Evolutionary conservation across 495 filamentous ascomycete species (phyloP), one percentile per base, ranked within the genome.

Genomic region (Aspergillus avenaceus): DNA sequence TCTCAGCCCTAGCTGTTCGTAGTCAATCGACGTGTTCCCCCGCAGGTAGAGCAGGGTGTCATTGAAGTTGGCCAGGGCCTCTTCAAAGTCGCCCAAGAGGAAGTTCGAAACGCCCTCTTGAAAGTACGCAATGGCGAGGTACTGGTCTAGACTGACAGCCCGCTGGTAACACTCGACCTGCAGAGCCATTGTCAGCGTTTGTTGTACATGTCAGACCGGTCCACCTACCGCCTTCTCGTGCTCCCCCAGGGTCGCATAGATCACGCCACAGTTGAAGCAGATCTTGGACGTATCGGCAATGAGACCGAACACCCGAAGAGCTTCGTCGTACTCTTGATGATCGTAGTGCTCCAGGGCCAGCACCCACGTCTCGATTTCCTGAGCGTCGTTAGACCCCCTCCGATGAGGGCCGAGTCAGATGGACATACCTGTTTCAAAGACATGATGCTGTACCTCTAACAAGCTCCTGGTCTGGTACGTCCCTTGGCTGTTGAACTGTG

Each of bases 301-400:
- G 47, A 73, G 76, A 44, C 88, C 86, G 62, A 98, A 99, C 47
- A 83, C 76, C 57, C 80, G 80, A 49, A 97, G 67, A 5, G 95
- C 81, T 53, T 88, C 81, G 53, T 96, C 93, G 68, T 95, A 97
- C 59, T 97, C 89, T 72, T 96, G 92, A 64, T 89, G 88, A 70
- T 99, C 93, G 73, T 97, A 99, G 61, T 86, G 84, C 47, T 79
- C 84, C 22, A 97, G 82, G 59, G 93, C 93, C 65, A 84, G 78
- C 52, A 97, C 95, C 93, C 93, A 99, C 27, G 88, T 93, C 76
- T 97, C 91, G 71, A 99, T 97, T 86, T 97, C 95, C 91, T 98
- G 67, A 58, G 32, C 50, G 36, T 55, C 44, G 49, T 70, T 41
- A 6, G 28, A 29, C 12, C 24, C 23, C 31, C 21, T 40, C 21